Conservation (phyloP, 2,329 filamentous ascomycete genomes). For the Aspergillus tubingensis region DNA sequence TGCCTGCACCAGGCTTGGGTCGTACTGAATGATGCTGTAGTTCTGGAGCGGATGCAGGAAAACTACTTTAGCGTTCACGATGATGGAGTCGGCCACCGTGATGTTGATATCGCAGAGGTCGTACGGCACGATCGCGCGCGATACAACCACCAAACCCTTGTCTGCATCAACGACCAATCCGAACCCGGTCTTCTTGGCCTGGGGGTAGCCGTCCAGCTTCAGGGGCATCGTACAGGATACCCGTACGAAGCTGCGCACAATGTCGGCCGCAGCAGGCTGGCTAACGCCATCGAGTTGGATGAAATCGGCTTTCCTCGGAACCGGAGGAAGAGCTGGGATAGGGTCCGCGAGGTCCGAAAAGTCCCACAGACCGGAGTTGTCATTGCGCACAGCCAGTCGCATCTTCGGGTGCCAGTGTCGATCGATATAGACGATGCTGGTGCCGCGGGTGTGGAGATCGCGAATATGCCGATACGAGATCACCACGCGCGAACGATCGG, state of each 20-base stretch:
- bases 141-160: constrained; percentile 92
- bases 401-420: constrained; percentile 96
- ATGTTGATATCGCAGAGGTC: constrained; percentile 95
- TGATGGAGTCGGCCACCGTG: constrained; percentile 94
- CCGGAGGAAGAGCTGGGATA: constrained; percentile 70
- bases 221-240: constrained; percentile 91
- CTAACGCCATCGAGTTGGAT: constrained; percentile 87
- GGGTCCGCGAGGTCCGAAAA: constrained; percentile 83
- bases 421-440: constrained; percentile 87
- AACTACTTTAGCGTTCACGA: constrained; percentile 89
- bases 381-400: constrained; percentile 88
- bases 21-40: constrained; percentile 93
- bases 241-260: constrained; percentile 92
- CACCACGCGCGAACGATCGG: constrained; percentile 78
- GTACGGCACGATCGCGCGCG: constrained; percentile 90
- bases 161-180: constrained; percentile 96
- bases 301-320: constrained; percentile 80
- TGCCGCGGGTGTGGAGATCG: constrained; percentile 92
- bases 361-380: constrained; percentile 89
- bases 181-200: constrained; percentile 91
- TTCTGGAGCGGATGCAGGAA: constrained; percentile 97
- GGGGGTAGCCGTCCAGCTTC: constrained; percentile 96
- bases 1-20: constrained; percentile 87
- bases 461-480: constrained; percentile 94
- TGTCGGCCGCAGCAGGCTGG: constrained; percentile 85